Base-by-base conservation (phyloP, 495 filamentous ascomycete species). In the Patellaria atrata region DNA sequence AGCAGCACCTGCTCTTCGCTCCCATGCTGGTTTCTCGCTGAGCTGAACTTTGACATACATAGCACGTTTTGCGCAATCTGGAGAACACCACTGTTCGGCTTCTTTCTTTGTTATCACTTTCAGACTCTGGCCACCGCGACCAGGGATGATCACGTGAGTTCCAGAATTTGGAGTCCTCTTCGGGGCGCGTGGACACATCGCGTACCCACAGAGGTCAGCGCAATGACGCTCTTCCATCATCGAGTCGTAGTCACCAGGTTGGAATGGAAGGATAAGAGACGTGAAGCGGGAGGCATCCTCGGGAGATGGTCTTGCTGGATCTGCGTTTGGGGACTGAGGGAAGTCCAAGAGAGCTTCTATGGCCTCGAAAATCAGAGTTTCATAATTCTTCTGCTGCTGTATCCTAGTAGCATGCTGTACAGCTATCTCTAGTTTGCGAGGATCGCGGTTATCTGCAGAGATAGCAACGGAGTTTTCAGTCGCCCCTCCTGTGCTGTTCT, bases 11-110 rank as follows among this genome's bases (percentile, higher is more conserved):
- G 34, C 37, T 27, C 32, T 22, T 25, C 83, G 65, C 48, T 77
- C 67, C 80, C 82, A 89, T 5, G 77, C 77, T 0, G 82, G 80
- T 39, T 73, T 70, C 41, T 81, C 75, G 22, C 60, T 73, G 17
- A 97, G 66, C 59, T 97, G 89, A 24, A 87, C 78, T 44, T 81
- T 77, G 40, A 97, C 62, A 55, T 80, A 91, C 44, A 92, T 59
- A 12, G 80, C 84, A 23, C 77, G 65, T 43, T 73, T 66, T 1
- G 76, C 79, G 63, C 89, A 97, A 12, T 61, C 62, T 27, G 79
- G 68, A 1, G 74, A 79, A 52, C 89, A 97, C 82, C 91, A 97
- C 50, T 77, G 76, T 56, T 91, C 83, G 7, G 87, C 45, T 45
- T 77, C 68, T 34, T 72, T 69, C 6, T 61, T 67, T n/a, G 68